These are phyloP conservation scores for Phalaenopsis hybrid DNA, from an alignment of 116 monocot genomes.

Conservation along the genomic window DNA sequence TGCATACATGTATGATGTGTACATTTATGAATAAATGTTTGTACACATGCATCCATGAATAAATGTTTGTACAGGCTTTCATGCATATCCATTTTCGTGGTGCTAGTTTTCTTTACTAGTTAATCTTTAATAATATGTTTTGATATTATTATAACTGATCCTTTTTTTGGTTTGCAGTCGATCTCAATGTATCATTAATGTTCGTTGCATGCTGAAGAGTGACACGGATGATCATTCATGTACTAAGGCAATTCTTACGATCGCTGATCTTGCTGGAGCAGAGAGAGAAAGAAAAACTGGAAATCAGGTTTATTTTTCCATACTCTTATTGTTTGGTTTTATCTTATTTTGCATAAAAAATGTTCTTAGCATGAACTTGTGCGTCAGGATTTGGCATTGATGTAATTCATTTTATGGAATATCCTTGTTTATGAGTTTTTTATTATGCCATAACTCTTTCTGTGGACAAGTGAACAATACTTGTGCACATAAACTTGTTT, in stretches of 20 bases:
- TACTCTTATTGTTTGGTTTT: neutral
- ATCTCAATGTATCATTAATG: conserved; percentile 79
- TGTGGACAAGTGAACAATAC: neutral
- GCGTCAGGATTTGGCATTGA: neutral
- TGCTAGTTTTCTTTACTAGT: neutral
- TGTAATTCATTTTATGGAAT: neutral
- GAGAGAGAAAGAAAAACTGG: conserved; percentile 81
- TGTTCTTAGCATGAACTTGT: neutral
- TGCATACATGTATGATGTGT: neutral
- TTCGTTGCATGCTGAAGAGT: conserved; percentile 31
- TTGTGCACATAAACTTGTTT: neutral
- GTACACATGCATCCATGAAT: neutral
- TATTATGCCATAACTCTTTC: neutral
- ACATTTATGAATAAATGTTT: neutral
- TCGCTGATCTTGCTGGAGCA: conserved; percentile 88
- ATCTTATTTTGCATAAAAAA: neutral
- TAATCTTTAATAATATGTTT: neutral
- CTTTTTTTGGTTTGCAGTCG: conserved; percentile 42
- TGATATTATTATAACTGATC: neutral
- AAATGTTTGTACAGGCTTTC: neutral
- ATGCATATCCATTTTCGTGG: neutral
- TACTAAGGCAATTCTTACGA: conserved; percentile 45
- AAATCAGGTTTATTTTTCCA: conserved; percentile 41
- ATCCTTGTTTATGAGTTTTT: neutral
- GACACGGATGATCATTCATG: conserved; percentile 13